Evolutionary conservation across 768 basidiomycete species (phyloP).

Genomic region (Panaeolus papilionaceus): DNA sequence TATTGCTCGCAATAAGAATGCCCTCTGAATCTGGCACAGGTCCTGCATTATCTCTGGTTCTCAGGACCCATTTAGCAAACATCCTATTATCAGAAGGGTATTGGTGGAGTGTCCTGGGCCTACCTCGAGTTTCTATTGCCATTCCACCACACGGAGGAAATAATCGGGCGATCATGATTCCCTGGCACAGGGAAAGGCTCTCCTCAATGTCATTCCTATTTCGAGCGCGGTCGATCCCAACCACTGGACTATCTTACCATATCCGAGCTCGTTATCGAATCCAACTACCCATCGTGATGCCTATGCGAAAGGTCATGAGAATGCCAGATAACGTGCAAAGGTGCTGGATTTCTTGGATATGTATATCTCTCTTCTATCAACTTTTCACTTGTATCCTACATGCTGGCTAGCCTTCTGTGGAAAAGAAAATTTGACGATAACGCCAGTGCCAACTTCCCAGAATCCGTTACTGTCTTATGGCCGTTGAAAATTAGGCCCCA

Average conservation of each 20-base stretch:
- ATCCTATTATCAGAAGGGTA: not conserved
- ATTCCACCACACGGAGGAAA: constrained; percentile 2
- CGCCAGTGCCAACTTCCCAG: not conserved
- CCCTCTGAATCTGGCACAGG: not conserved
- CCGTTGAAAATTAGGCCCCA: constrained; percentile 4
- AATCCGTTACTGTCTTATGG: not conserved
- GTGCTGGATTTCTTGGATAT: not conserved
- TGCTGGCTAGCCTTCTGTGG: not conserved
- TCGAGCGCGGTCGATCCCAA: constrained; percentile 2
- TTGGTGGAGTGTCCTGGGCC: not conserved
- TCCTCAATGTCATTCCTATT: constrained; percentile 9
- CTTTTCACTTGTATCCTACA: not conserved
- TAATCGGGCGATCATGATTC: constrained; percentile 13
- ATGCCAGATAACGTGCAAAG: not conserved
- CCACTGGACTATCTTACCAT: not conserved
- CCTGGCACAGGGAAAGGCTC: constrained; percentile 8
- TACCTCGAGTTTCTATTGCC: constrained; percentile 8
- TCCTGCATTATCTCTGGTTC: not conserved
- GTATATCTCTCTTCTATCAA: not conserved
- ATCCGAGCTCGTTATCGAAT: not conserved
- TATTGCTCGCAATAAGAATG: not conserved
- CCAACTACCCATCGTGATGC: not conserved
- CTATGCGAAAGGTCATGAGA: constrained; percentile 1
- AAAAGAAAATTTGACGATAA: not conserved
- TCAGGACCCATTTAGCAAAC: constrained; percentile 1